phyloP scores from a whole-genome alignment of 2,329 filamentous ascomycete species.

The Drechmeria coniospora region DNA sequence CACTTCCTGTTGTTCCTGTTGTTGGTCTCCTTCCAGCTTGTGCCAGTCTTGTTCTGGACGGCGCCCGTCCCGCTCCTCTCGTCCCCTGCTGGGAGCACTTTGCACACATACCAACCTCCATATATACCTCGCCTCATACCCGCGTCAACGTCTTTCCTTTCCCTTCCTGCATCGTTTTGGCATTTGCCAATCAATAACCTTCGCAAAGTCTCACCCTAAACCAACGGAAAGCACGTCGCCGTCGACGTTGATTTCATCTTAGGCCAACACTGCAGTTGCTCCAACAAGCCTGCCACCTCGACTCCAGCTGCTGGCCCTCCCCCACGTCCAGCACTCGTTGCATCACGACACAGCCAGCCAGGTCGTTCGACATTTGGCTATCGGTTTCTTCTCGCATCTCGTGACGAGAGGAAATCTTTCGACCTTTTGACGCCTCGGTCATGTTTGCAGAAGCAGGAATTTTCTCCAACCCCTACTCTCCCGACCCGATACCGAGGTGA shows the following conservation, averaged over 20 bases:
- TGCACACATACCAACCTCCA: too few species aligned
- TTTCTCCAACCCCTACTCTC: slow-evolving; percentile 38
- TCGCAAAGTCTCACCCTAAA: slow-evolving; percentile 4
- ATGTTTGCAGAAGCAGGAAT: slow-evolving; percentile 43
- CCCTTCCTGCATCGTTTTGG: slow-evolving; percentile 19
- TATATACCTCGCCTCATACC: slow-evolving; percentile 19
- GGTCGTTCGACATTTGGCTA: slow-evolving; percentile 14
- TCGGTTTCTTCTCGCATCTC: slow-evolving; percentile 10
- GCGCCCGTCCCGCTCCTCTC: neutral
- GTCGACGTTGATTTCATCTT: slow-evolving; percentile 10
- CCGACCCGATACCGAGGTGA: slow-evolving; percentile 49
- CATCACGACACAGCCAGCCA: slow-evolving; percentile 10
- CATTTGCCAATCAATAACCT: slow-evolving; percentile 20
- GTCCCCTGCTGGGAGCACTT: slow-evolving; percentile 1
- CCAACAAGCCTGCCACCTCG: too few species aligned
- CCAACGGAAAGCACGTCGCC: slow-evolving; percentile 9
- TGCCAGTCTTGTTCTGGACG: too few species aligned
- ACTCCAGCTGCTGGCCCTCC: too few species aligned
- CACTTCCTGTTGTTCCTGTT: too few species aligned
- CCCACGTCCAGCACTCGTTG: slow-evolving; percentile 12
- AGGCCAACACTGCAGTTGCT: too few species aligned
- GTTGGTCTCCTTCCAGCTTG: too few species aligned
- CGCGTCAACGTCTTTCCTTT: slow-evolving; percentile 7
- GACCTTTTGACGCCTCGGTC: slow-evolving; percentile 19
- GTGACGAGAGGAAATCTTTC: too few species aligned